A percentile compares a stretch with the other conserved stretches of the same genome.
These are phyloP conservation scores for Pyrenochaeta sp. DNA, from an alignment of 2,329 filamentous ascomycete genomes.

Conservation along the genomic window DNA sequence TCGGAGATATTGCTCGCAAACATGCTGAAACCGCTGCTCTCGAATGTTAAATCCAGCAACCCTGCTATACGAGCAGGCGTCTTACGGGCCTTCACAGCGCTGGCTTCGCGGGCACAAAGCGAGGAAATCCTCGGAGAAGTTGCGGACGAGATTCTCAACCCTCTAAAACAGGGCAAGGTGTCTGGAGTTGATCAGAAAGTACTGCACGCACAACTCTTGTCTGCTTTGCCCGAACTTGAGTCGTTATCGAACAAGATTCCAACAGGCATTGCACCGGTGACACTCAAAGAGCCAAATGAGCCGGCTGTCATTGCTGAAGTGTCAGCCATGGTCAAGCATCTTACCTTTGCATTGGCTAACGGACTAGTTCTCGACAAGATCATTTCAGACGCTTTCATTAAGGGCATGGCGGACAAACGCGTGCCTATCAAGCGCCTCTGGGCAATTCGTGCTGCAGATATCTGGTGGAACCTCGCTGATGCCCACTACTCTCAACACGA, in stretches of 20 bases:
- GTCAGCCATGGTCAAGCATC: conserved; percentile 72
- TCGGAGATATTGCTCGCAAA: conserved; percentile 75
- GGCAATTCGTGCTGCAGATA: conserved; percentile 76
- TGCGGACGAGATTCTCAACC: conserved; percentile 78
- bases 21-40: conserved; percentile 85
- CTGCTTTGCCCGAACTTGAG: conserved; percentile 61
- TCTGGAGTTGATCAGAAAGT: conserved; percentile 85
- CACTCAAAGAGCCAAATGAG: conserved; percentile 89
- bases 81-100: conserved; percentile 74
- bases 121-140: conserved; percentile 70
- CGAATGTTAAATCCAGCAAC: conserved; percentile 92
- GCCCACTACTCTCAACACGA: conserved; percentile 59
- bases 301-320: conserved; percentile 79
- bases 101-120: conserved; percentile 71
- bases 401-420: conserved; percentile 88
- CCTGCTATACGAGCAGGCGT: conserved; percentile 77
- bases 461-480: conserved; percentile 68
- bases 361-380: conserved; percentile 70
- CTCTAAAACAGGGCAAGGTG: conserved; percentile 84
- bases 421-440: conserved; percentile 79
- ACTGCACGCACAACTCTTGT: conserved; percentile 82
- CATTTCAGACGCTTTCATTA: conserved; percentile 75
- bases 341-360: conserved; percentile 69
- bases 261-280: conserved; percentile 71
- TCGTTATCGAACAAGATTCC: conserved; percentile 73